Percentiles rank a stretch among this genome's conserved stretches.
These are phyloP conservation scores for Nymphaea thermarum DNA, from an alignment of 164 flowering plant species.

Conservation along the genomic window DNA sequence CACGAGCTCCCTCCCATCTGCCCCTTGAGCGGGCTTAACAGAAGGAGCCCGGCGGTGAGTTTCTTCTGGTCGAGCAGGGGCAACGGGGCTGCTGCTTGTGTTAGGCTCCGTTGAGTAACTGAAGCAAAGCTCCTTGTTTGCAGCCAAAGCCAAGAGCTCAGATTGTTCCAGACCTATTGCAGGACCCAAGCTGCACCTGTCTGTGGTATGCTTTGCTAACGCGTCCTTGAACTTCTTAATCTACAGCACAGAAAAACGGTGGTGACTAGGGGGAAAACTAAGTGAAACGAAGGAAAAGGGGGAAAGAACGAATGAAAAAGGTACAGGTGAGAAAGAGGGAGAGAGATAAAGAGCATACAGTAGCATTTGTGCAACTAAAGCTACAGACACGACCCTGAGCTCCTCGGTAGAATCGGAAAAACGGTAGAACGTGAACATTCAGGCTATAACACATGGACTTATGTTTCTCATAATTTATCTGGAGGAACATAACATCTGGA, in stretches of 20 bases:
- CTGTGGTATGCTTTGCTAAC: conserved; percentile 47
- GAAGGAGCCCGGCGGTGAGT: background rate
- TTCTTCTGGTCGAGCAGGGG: background rate
- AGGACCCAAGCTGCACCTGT: conserved; percentile 42
- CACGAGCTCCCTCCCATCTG: background rate
- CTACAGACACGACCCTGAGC: conserved; percentile 81
- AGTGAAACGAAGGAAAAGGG: background rate
- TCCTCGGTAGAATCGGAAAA: conserved; percentile 83
- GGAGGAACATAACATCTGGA: conserved; percentile 62
- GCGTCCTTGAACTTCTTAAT: conserved; percentile 83
- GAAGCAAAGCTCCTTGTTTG: conserved; percentile 26
- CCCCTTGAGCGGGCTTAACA: background rate
- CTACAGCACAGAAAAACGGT: conserved; percentile 16
- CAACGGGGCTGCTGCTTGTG: background rate
- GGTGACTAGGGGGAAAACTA: background rate
- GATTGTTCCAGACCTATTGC: conserved; percentile 70
- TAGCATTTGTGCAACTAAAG: conserved; percentile 89
- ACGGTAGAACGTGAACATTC: conserved; percentile 79
- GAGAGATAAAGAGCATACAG: conserved; percentile 28
- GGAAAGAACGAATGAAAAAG: background rate
- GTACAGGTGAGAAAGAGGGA: background rate
- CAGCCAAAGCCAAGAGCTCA: conserved; percentile 42
- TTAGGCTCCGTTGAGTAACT: conserved; percentile 8
- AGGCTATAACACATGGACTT: conserved; percentile 83
- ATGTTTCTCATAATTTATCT: conserved; percentile 72